phyloP scores from a whole-genome alignment of 2,329 filamentous ascomycete genomes.

The Gremmenia infestans region DNA sequence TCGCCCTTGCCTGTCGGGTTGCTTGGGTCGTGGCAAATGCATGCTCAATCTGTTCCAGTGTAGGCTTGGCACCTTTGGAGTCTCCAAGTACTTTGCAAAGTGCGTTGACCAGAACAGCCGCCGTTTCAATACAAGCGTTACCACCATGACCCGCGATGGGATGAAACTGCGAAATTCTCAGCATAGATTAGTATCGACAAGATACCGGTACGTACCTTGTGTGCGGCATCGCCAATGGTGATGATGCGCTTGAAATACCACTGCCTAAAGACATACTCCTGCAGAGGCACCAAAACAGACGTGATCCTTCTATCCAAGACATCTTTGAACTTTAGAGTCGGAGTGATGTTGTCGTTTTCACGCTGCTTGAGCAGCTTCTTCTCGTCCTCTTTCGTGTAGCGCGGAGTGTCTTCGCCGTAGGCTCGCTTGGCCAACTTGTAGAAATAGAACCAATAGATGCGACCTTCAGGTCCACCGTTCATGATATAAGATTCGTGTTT shows the following conservation, averaged over 20 bases:
- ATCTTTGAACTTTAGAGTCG: constrained; percentile 11
- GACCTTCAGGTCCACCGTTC: constrained; percentile 5
- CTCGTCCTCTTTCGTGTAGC: constrained; percentile 14
- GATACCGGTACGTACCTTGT: constrained; percentile 13
- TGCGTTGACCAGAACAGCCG: constrained; percentile 30
- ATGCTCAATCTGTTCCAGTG: no score
- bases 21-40: no score
- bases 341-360: constrained; percentile 6
- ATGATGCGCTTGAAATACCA: constrained; percentile 38
- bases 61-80: no score
- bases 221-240: constrained; percentile 19
- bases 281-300: constrained; percentile 9
- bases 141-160: constrained; percentile 33
- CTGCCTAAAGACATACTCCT: constrained; percentile 29
- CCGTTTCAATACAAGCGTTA: constrained; percentile 36
- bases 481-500: background rate
- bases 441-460: constrained; percentile 10
- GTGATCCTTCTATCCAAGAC: constrained; percentile 9
- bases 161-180: constrained; percentile 2
- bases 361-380: constrained; percentile 3
- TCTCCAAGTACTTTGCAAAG: background rate
- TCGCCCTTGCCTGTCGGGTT: no score
- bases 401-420: constrained; percentile 11
- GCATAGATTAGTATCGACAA: background rate
- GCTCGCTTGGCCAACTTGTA: constrained; percentile 13